Evolutionary conservation across 768 basidiomycete species (phyloP).

Genomic region (Austroboletus festivus): DNA sequence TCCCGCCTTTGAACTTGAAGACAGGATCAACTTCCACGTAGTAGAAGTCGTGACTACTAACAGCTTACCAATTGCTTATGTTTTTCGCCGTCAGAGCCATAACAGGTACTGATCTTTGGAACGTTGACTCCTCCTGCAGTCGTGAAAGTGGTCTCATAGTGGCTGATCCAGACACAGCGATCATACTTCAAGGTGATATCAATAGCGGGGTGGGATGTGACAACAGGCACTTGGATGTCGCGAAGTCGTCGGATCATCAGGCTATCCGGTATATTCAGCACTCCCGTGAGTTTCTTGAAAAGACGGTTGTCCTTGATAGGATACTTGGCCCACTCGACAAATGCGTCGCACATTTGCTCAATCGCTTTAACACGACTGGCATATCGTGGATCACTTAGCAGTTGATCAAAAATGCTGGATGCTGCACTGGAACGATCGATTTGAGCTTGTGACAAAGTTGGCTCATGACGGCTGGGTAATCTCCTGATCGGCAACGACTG

Average conservation of each 20-base stretch:
- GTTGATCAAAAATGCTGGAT: constrained; percentile 51
- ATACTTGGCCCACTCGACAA: constrained; percentile 69
- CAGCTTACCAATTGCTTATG: constrained; percentile 78
- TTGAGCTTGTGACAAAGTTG: constrained; percentile 39
- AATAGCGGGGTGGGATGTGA: constrained; percentile 69
- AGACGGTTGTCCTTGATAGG: constrained; percentile 48
- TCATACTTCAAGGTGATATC: constrained; percentile 70
- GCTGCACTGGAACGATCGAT: constrained; percentile 66
- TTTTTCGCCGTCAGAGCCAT: constrained; percentile 58
- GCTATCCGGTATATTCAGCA: constrained; percentile 42
- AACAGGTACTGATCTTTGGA: constrained; percentile 76
- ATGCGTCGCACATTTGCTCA: constrained; percentile 61
- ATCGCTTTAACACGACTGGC: constrained; percentile 47
- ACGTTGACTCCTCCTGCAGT: constrained; percentile 76
- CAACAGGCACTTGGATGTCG: constrained; percentile 71
- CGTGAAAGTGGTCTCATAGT: constrained; percentile 56
- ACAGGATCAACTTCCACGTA: constrained; percentile 1
- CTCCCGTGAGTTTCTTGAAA: constrained; percentile 31
- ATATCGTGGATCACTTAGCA: constrained; percentile 42
- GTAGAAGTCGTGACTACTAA: background rate
- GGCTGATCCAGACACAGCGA: constrained; percentile 62
- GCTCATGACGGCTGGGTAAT: constrained; percentile 43
- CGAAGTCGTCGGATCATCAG: constrained; percentile 46
- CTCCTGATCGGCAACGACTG: constrained; percentile 33
- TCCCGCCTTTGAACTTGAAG: constrained; percentile 82